Conservation (phyloP, 2,329 filamentous ascomycete genomes). For the Pleurostoma richardsiae region DNA sequence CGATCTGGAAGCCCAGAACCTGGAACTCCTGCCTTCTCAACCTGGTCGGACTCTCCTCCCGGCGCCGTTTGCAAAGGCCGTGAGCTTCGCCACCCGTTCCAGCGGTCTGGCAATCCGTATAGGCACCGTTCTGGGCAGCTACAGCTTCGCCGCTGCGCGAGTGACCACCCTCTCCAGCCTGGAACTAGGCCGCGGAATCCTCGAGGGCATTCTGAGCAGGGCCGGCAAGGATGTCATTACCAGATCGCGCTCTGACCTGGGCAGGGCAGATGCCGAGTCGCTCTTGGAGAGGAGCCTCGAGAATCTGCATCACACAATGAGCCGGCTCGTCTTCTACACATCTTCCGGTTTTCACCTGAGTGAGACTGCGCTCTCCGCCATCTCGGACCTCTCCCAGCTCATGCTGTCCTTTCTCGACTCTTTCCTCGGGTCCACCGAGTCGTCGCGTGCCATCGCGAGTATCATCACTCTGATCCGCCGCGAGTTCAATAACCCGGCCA, state of each 20-base stretch:
- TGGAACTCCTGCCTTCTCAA: conserved; percentile 4
- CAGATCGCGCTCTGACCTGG: conserved; percentile 39
- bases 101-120: conserved; percentile 52
- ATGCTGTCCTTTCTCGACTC: conserved; percentile 56
- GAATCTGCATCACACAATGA: conserved; percentile 51
- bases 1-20: conserved; percentile 1
- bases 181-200: conserved; percentile 48
- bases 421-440: conserved; percentile 64
- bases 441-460: conserved; percentile 60
- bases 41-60: conserved; percentile 49
- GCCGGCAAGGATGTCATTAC: conserved; percentile 45
- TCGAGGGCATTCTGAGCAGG: conserved; percentile 48
- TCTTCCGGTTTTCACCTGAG: conserved; percentile 56
- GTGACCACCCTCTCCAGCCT: conserved; percentile 53
- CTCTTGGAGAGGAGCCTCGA: conserved; percentile 53
- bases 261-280: conserved; percentile 47
- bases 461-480: conserved; percentile 60
- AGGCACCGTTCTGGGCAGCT: conserved; percentile 45
- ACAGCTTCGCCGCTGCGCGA: conserved; percentile 47
- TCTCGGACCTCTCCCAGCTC: conserved; percentile 52
- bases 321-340: conserved; percentile 55
- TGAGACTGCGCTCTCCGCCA: conserved; percentile 46
- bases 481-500: conserved; percentile 60
- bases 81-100: conserved; percentile 57
- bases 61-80: conserved; percentile 47